Base-by-base conservation (phyloP, 2,329 filamentous ascomycete genomes). In the Aspergillus sp. region DNA sequence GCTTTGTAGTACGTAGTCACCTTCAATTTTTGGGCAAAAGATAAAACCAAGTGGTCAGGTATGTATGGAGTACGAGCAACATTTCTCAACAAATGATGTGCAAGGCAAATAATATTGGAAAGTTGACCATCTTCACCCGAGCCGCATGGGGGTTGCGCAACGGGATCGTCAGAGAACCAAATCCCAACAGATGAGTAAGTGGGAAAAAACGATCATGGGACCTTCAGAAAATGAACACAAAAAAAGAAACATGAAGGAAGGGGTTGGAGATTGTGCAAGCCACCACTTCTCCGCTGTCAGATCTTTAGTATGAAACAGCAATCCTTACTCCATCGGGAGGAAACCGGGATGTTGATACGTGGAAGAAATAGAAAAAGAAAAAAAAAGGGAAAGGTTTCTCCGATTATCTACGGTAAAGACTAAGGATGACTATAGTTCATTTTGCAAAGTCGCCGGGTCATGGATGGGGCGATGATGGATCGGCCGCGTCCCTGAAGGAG, bases 181-280 rank as follows among this genome's bases (percentile, higher is more conserved):
- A 30, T 23, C 55, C 59, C 55, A 51, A 55, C 50, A 57, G 51
- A 59, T 49, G 51, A 41, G 43, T 36, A 36, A 36, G 32, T 36
- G 32, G 9, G 28, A 36, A 45, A 50, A 54, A 61, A 54, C 36
- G 65, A 69, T 70, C 69, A 70, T 70, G 69, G 55, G 68, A 69
- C 68, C 65, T 53, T 43, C 43, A 64, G 63, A 65, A 68, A 68
- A 67, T 36, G 32, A 36, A 36, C 10, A 36, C 32, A 67, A 62
- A 60, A 52, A 41, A 25, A 43, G 13, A 53, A 47, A 43, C n/a
- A 10, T 28, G 25, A 50, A 36, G 23, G 48, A 32, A 61, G 51
- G 57, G 50, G 47, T 36, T 36, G 12, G 32, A 13, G 32, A 36
- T 36, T 36, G 32, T 36, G 32, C 32, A 36, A 56, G 49, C 28